A percentile compares a stretch with the other conserved stretches of the same genome.
phyloP scores from a whole-genome alignment of 257 asterid genomes.

The Solanum corneliomulleri region DNA sequence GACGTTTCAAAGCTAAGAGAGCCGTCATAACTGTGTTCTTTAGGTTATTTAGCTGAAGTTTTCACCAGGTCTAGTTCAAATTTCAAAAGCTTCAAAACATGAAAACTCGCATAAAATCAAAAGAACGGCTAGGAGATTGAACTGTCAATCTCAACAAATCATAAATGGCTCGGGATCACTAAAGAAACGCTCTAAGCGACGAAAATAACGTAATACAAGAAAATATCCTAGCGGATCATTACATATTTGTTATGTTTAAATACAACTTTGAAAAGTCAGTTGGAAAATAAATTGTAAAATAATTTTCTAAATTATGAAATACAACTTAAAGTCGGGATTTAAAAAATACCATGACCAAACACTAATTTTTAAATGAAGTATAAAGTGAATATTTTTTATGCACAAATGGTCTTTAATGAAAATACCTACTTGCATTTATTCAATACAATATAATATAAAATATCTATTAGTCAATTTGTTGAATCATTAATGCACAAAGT shows the following conservation, averaged over 20 bases:
- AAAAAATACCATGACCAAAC: background rate
- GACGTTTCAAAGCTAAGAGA: no score
- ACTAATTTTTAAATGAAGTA: no score
- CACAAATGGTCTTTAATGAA: background rate
- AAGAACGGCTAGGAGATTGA: rapidly evolving
- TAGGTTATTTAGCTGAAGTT: background rate
- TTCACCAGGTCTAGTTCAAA: background rate
- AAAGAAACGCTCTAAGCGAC: no score
- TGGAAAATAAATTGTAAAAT: background rate
- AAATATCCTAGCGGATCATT: no score
- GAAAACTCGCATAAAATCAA: no score
- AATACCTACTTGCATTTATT: background rate
- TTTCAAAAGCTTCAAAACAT: background rate
- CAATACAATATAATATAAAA: background rate
- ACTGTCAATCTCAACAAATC: background rate
- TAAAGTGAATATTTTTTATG: background rate
- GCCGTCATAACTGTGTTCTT: background rate
- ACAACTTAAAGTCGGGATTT: no score
- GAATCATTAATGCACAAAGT: background rate
- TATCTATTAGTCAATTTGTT: background rate
- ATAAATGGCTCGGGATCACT: background rate
- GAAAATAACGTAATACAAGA: background rate
- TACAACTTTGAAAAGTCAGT: background rate
- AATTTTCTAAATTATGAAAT: no score
- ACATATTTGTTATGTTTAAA: background rate